Percentiles rank a stretch among this genome's conserved stretches.
Evolutionary conservation across 139 green algal genomes (phyloP).

Genomic region (Klebsormidium nitens): DNA sequence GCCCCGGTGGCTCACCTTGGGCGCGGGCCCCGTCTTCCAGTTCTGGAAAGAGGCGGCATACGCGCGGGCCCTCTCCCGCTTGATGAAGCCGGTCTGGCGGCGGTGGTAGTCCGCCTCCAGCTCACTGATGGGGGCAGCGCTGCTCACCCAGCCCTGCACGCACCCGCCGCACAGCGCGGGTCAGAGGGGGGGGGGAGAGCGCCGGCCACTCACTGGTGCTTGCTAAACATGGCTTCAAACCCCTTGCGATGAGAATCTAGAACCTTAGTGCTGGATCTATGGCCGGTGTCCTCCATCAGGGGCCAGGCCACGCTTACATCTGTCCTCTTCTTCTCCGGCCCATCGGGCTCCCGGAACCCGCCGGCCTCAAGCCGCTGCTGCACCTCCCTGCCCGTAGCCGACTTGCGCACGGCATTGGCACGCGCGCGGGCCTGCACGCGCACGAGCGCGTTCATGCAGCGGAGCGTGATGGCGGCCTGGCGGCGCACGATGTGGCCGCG

Average conservation of each 20-base stretch:
- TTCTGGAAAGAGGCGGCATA: slow-evolving; percentile 4
- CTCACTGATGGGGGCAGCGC: background rate
- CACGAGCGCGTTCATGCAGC: slow-evolving; percentile 27
- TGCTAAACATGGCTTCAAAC: background rate
- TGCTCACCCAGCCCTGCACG: background rate
- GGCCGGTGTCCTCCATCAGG: too few relatives aligned
- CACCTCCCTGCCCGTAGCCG: background rate
- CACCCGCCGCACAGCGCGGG: background rate
- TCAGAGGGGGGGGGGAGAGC: background rate
- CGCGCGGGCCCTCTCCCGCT: slow-evolving; percentile 1
- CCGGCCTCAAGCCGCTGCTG: background rate
- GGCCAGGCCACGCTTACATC: too few relatives aligned
- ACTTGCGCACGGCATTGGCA: slow-evolving; percentile 4
- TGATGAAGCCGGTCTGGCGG: slow-evolving; percentile 1
- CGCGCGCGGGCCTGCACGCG: slow-evolving; percentile 21
- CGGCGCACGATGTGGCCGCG: slow-evolving; percentile 19
- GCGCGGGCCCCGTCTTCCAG: background rate
- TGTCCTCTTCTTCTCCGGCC: too few relatives aligned
- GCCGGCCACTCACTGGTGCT: background rate
- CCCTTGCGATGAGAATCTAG: too few relatives aligned
- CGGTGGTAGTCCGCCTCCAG: slow-evolving; percentile 6
- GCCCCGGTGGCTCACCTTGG: background rate
- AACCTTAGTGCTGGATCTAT: too few relatives aligned
- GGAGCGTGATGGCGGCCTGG: slow-evolving; percentile 20
- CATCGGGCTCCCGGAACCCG: too few relatives aligned